Percentiles rank a stretch among this genome's conserved stretches.
Evolutionary conservation across 805 yeast species (phyloP).

Genomic region (Ogataea philodendri): DNA sequence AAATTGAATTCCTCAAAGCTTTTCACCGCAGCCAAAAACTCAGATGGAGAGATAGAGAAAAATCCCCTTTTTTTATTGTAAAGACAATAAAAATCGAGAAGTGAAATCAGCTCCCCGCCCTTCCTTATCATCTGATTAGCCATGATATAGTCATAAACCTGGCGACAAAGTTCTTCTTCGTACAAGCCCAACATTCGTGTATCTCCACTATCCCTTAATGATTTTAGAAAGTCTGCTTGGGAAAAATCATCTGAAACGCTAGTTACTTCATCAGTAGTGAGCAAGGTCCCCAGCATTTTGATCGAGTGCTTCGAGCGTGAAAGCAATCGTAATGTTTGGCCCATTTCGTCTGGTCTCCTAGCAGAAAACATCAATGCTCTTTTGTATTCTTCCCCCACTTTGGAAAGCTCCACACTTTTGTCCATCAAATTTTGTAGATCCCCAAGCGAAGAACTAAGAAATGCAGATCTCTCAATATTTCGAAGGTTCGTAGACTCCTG

Average conservation of each 20-base stretch:
- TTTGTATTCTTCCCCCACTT: slow-evolving; percentile 49
- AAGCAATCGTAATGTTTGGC: slow-evolving; percentile 27
- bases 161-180: slow-evolving; percentile 70
- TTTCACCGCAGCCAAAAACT: slow-evolving; percentile 60
- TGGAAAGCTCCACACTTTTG: slow-evolving; percentile 71
- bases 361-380: slow-evolving; percentile 21
- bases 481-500: slow-evolving; percentile 55
- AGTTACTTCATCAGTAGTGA: slow-evolving; percentile 30
- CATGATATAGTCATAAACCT: slow-evolving; percentile 68
- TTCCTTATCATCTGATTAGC: slow-evolving; percentile 42
- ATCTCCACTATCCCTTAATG: slow-evolving; percentile 1
- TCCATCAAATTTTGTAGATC: slow-evolving; percentile 76
- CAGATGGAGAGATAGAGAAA: slow-evolving; percentile 67
- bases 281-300: slow-evolving; percentile 28
- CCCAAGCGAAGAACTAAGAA: slow-evolving; percentile 66
- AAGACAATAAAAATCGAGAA: slow-evolving; percentile 60
- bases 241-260: slow-evolving; percentile 5
- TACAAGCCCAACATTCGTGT: slow-evolving; percentile 24
- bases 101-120: slow-evolving; percentile 57
- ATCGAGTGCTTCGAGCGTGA: slow-evolving; percentile 32
- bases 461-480: slow-evolving; percentile 54
- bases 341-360: slow-evolving; percentile 19
- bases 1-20: slow-evolving; percentile 48
- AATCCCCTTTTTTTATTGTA: slow-evolving; percentile 66
- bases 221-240: background rate